These are phyloP conservation scores for Botrytis galanthina DNA, from an alignment of 2,329 filamentous ascomycete genomes.

Conservation along the genomic window DNA sequence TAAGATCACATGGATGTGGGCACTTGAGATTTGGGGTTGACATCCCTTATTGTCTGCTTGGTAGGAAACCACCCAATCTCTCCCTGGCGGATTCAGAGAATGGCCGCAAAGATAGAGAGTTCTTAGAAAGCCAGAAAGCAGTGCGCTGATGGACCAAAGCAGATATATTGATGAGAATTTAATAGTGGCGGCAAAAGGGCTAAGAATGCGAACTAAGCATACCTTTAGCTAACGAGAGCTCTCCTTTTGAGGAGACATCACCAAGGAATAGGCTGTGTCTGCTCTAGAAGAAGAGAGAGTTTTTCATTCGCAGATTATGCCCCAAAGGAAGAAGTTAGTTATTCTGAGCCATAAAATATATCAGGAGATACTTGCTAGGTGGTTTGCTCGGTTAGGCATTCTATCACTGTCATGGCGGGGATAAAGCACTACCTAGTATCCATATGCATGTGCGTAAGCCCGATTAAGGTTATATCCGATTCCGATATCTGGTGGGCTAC, in stretches of 20 bases:
- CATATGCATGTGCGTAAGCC: not conserved
- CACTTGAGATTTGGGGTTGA: not conserved
- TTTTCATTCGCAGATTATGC: not conserved
- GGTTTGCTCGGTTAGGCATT: not conserved
- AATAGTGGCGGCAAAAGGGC: not conserved
- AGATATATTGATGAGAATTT: not conserved
- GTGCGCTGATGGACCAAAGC: not conserved
- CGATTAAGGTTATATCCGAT: not conserved
- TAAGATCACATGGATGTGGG: not conserved
- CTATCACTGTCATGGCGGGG: not conserved
- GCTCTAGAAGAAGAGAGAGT: not conserved
- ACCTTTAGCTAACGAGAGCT: not conserved
- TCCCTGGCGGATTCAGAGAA: not conserved
- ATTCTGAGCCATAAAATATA: not conserved
- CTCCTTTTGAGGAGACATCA: not conserved
- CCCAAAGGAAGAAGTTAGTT: not conserved
- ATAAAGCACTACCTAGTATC: not conserved
- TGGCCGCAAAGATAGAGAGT: not conserved
- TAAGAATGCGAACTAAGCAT: not conserved
- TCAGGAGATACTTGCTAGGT: not conserved
- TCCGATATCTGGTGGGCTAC: not conserved
- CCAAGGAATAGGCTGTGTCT: not conserved
- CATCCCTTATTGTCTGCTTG: not conserved
- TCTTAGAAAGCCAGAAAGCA: not conserved
- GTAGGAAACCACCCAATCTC: not conserved